A percentile compares a stretch with the other conserved stretches of the same genome.
These are phyloP conservation scores for Skeletonema costatum DNA, from an alignment of 108 stramenopile species.

Conservation along the genomic window DNA sequence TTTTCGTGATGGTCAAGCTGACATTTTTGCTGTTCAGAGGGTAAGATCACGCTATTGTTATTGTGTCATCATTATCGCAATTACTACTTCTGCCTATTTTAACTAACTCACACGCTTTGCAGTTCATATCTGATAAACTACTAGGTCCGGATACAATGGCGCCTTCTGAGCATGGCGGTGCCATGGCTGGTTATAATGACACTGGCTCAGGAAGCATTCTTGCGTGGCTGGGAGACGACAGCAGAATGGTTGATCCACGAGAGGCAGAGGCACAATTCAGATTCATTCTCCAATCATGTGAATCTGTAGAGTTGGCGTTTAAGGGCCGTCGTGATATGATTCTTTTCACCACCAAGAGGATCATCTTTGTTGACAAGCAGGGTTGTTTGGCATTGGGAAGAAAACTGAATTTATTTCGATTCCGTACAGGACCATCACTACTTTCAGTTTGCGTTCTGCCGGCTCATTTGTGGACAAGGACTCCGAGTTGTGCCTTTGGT, in stretches of 20 bases:
- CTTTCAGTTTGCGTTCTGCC: constrained; percentile 52
- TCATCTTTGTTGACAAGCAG: constrained; percentile 63
- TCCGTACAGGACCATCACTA: constrained; percentile 53
- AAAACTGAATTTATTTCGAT: constrained; percentile 61
- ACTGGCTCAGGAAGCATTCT: constrained; percentile 39
- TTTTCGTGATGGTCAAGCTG: constrained; percentile 58
- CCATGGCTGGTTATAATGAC: constrained; percentile 18
- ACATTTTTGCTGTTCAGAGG: constrained; percentile 62
- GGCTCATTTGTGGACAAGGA: constrained; percentile 64
- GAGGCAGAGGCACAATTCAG: constrained; percentile 55
- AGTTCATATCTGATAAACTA: constrained; percentile 57
- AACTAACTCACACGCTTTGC: not conserved
- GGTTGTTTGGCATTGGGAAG: constrained; percentile 54
- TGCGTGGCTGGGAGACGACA: constrained; percentile 60
- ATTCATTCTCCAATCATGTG: constrained; percentile 52
- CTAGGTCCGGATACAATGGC: constrained; percentile 52
- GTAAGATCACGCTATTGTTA: too few relatives aligned
- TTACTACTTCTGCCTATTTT: too few relatives aligned
- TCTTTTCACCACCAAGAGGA: constrained; percentile 58
- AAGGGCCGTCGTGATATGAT: constrained; percentile 60
- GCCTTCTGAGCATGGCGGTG: constrained; percentile 23
- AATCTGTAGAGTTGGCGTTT: constrained; percentile 69
- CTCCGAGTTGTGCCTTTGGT: constrained; percentile 58
- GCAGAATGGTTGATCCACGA: constrained; percentile 54
- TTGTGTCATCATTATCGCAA: too few relatives aligned